These are phyloP conservation scores for Oehlia diaphana DNA, from an alignment of 192 early-diverging fungal species.

Conservation along the genomic window DNA sequence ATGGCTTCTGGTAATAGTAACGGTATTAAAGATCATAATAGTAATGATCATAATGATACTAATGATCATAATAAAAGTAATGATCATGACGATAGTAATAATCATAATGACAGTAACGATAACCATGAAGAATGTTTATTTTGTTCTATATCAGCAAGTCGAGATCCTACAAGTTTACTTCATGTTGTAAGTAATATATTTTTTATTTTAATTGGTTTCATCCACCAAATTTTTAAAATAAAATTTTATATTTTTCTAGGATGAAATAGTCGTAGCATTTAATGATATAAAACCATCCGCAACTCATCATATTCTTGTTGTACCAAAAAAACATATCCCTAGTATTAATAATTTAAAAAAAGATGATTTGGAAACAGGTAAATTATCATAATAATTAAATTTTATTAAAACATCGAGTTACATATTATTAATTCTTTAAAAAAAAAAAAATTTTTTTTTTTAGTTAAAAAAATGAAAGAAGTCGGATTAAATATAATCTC, in stretches of 20 bases:
- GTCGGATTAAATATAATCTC: neutral
- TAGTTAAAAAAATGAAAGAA: slow-evolving; percentile 21
- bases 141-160: neutral
- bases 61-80: too few relatives aligned
- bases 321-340: slow-evolving; percentile 37
- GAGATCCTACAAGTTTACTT: neutral
- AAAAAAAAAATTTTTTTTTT: neutral
- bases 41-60: too few relatives aligned
- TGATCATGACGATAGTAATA: too few relatives aligned
- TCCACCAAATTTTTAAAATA: too few relatives aligned
- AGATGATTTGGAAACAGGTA: slow-evolving; percentile 29
- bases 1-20: too few relatives aligned
- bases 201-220: neutral
- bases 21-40: too few relatives aligned
- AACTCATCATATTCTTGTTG: slow-evolving; percentile 41
- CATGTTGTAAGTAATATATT: slow-evolving; percentile 3
- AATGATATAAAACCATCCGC: slow-evolving; percentile 42
- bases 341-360: slow-evolving; percentile 32
- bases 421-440: neutral
- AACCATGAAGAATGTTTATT: neutral
- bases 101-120: too few relatives aligned
- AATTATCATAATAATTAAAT: slow-evolving; percentile 4
- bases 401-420: neutral
- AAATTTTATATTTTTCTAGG: slow-evolving; percentile 21
- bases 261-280: slow-evolving; percentile 39